Conservation (phyloP, 129 eudicot species). For the Dittrichia graveolens region DNA sequence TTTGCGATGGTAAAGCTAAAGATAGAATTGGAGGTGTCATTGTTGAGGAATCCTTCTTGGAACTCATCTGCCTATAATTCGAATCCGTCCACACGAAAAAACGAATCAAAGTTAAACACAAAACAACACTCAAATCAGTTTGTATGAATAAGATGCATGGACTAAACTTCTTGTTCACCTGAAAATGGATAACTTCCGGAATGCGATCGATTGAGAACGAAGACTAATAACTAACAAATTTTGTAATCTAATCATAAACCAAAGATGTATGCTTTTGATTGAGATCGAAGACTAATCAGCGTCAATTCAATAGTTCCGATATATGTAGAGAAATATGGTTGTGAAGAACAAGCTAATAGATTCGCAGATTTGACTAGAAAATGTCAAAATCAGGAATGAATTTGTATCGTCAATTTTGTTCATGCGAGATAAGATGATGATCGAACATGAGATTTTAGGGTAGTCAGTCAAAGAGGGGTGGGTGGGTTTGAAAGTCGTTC, state of each 20-base stretch:
- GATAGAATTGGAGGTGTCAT: conserved; percentile 89
- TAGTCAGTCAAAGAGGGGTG: conserved; percentile 17
- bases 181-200: conserved; percentile 29
- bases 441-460: conserved; percentile 12
- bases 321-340: neutral
- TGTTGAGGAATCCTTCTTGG: conserved; percentile 29
- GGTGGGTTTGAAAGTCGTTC: neutral
- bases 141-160: neutral
- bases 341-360: neutral
- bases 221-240: conserved; percentile 2
- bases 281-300: neutral
- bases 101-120: conserved; percentile 3
- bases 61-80: conserved; percentile 41
- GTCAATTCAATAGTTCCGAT: too few relatives aligned
- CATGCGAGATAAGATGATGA: too few relatives aligned
- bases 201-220: conserved; percentile 19
- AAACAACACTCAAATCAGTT: neutral
- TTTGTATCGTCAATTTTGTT: neutral
- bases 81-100: conserved; percentile 15
- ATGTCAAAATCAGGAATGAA: neutral
- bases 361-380: neutral
- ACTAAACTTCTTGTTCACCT: conserved; percentile 33
- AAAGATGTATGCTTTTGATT: neutral
- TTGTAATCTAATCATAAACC: conserved; percentile 31
- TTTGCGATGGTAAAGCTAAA: conserved; percentile 81